Evolutionary conservation across 306 rosid genomes (phyloP), one percentile per base, ranked within the genome.

Genomic region (Trifolium fragiferum): DNA sequence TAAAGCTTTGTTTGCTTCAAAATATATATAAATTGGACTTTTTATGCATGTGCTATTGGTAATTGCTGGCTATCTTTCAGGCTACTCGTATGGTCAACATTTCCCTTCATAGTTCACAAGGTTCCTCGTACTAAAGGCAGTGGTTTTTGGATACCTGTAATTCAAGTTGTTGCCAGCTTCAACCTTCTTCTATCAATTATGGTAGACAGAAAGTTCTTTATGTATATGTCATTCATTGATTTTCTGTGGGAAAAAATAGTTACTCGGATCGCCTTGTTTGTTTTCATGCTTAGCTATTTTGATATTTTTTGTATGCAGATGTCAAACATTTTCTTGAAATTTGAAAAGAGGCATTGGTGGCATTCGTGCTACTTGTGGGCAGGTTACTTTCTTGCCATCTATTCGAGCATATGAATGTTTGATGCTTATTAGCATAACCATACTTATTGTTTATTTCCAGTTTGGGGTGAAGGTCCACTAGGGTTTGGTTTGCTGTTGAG

Each of bases 401-500:
- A 37, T 16, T 25, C 38, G 12, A 43, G 55, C 44, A 74, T 27
- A 35, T 40, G 41, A 82, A 50, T 40, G 23, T 37, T 46, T 74
- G 54, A 53, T 27, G 33, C 37, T 53, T 77, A 57, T 60, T 66
- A 57, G 58, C 71, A 44, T 50, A 79, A 64, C 67, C 23, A 6
- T 64, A 15, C 44, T 66, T 75, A 38, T 33, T 74, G 66, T 70
- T 80, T 83, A 78, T 70, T 85, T 86, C 63, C 92, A 95, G 98
- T 86, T 77, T 95, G 99, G 99, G 73, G 81, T 81, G 97, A 92
- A 86, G 99, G 96, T 63, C 97, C 96, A 15, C 80, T 95, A 18
- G 99, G 98, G 41, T 90, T 90, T 72, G 99, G 99, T 79, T 89
- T 95, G 87, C 83, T 95, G 75, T 80, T 95, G 76, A 87, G 93